Evolutionary conservation across 345 rosid species (phyloP), one percentile per base, ranked within the genome.

Genomic region (Linum tenue): DNA sequence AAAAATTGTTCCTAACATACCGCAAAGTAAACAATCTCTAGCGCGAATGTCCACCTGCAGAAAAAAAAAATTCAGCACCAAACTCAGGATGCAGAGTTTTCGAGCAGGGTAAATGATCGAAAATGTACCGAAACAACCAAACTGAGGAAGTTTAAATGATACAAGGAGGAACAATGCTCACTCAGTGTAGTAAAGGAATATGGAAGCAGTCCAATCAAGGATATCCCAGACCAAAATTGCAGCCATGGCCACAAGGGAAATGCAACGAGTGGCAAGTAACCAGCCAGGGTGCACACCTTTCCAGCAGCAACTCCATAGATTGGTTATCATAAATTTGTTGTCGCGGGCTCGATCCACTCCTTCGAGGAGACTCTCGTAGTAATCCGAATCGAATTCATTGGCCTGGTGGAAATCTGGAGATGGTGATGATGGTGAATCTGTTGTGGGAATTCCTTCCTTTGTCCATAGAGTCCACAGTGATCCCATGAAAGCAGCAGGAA

Each of bases 181-280:
- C 98, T 92, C 98, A 0, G 97, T 92, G 73, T 92, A 92, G 69
- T 92, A 90, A 59, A 88, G 62, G 51, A 83, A 92, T 42, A 82
- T 78, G 76, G 77, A 51, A 9, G 79, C 73, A 55, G 56, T 81
- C 87, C 88, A 88, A 1, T 73, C 80, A 1, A 71, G 31, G 2
- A 86, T 69, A 69, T 94, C 96, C 95, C 85, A 80, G 12, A 71
- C 37, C 57, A 88, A 63, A 67, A 88, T 72, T 40, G 81, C 86
- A 38, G 80, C 79, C 97, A 94, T 64, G 67, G 67, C 67, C 6
- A 78, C 63, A 66, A 85, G 80, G 9, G 99, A 88, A n/a, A 62
- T 64, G 62, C 83, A 73, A 38, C 99, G 95, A 37, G 88, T 85
- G 15, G 72, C 63, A 39, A 92, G 67, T n/a, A 92, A 89, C 89